Percentiles rank a stretch among this genome's conserved stretches.
Evolutionary conservation across 2,329 filamentous ascomycete species (phyloP).

Genomic region (Fusarium mundagurra): DNA sequence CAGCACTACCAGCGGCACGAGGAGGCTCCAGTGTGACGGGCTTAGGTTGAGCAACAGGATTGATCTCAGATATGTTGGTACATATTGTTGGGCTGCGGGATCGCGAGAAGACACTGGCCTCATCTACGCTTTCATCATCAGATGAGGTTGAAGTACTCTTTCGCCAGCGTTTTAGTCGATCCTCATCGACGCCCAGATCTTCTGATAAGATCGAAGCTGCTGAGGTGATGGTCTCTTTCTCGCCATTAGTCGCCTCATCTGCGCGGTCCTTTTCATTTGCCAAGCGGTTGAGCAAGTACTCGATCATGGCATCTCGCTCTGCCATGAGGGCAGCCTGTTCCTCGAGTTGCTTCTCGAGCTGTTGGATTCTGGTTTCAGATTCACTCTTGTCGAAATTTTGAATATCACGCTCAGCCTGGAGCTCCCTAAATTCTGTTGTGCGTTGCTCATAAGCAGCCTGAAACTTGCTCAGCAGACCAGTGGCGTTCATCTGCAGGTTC

Average conservation of each 20-base stretch:
- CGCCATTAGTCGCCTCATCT: conserved; percentile 50
- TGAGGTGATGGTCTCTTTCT: conserved; percentile 44
- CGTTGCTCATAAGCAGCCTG: conserved; percentile 68
- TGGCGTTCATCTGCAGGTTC: conserved; percentile 68
- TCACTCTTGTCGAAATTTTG: conserved; percentile 66
- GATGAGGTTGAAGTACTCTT: conserved; percentile 58
- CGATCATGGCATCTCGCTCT: conserved; percentile 64
- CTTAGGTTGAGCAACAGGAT: conserved; percentile 38
- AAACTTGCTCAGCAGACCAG: conserved; percentile 63
- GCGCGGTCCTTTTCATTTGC: conserved; percentile 60
- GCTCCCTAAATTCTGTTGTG: conserved; percentile 59
- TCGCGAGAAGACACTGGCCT: conserved; percentile 68
- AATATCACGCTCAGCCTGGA: conserved; percentile 63
- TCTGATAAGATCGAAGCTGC: conserved; percentile 59
- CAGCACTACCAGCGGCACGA: conserved; percentile 2
- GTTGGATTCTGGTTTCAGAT: conserved; percentile 60
- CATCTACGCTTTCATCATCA: conserved; percentile 62
- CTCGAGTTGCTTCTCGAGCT: conserved; percentile 69
- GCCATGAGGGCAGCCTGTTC: conserved; percentile 64
- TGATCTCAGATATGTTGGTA: conserved; percentile 49
- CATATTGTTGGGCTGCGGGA: conserved; percentile 66
- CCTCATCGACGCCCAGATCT: conserved; percentile 64
- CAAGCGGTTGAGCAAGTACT: conserved; percentile 60
- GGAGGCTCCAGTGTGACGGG: conserved; percentile 39
- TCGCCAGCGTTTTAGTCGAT: conserved; percentile 56